phyloP scores from a whole-genome alignment of 116 monocot genomes.

The Dioscorea cayenensis region DNA sequence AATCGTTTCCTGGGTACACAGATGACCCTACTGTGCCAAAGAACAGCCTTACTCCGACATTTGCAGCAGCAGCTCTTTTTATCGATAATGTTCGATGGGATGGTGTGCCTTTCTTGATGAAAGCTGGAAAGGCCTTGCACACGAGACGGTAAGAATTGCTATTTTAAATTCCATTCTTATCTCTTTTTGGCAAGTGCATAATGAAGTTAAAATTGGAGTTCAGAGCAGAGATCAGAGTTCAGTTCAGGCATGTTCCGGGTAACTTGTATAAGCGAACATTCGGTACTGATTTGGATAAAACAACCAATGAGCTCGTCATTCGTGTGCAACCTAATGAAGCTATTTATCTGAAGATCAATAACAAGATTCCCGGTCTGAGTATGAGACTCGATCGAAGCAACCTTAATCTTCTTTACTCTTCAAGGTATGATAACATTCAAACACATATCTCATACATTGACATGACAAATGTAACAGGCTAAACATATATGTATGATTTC shows the following conservation, averaged over 20 bases:
- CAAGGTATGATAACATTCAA: slow-evolving; percentile 36
- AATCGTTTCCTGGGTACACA: slow-evolving; percentile 63
- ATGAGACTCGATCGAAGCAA: slow-evolving; percentile 88
- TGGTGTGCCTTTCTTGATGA: slow-evolving; percentile 96
- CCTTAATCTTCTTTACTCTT: slow-evolving; percentile 90
- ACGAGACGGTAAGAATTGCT: slow-evolving; percentile 38
- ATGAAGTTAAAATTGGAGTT: background rate
- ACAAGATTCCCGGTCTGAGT: slow-evolving; percentile 86
- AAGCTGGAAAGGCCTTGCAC: slow-evolving; percentile 93
- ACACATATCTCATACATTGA: too few species aligned
- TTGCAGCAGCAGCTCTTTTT: slow-evolving; percentile 94
- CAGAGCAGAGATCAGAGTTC: slow-evolving; percentile 98
- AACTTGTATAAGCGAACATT: slow-evolving; percentile 79
- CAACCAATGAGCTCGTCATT: slow-evolving; percentile 96
- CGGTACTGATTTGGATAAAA: slow-evolving; percentile 78
- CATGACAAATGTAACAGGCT: too few species aligned
- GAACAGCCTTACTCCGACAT: slow-evolving; percentile 82
- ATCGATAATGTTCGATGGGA: slow-evolving; percentile 98
- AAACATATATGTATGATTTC: background rate
- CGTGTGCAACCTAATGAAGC: slow-evolving; percentile 95
- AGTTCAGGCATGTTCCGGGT: slow-evolving; percentile 97
- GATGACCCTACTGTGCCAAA: slow-evolving; percentile 95
- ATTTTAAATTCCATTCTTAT: background rate
- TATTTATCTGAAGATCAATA: slow-evolving; percentile 92
- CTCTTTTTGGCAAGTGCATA: too few species aligned